These are phyloP conservation scores for Phytophthora ramorum DNA, from an alignment of 352 stramenopile genomes.

Conservation along the genomic window DNA sequence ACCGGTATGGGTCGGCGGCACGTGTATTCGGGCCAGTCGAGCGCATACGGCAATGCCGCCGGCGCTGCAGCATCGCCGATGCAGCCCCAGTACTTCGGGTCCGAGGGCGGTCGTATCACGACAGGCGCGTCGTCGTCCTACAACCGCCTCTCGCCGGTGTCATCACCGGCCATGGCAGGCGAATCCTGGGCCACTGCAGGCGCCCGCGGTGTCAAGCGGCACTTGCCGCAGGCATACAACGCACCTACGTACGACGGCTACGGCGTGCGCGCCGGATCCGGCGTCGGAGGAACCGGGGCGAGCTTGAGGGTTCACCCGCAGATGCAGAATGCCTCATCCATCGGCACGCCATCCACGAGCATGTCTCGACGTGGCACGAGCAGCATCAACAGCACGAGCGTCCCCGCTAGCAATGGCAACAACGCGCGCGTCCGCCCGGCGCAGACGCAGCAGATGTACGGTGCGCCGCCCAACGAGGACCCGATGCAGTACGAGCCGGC, in stretches of 20 bases:
- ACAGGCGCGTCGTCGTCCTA: slow-evolving; percentile 21
- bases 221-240: slow-evolving; percentile 42
- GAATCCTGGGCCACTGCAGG: slow-evolving; percentile 20
- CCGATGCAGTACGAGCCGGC: slow-evolving; percentile 46
- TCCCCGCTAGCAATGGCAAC: background rate
- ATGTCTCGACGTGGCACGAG: slow-evolving; percentile 20
- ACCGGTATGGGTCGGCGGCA: slow-evolving; percentile 21
- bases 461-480: slow-evolving; percentile 41
- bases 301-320: slow-evolving; percentile 2
- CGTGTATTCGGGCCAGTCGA: slow-evolving; percentile 18
- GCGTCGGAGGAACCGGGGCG: background rate
- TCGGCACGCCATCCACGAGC: slow-evolving; percentile 9
- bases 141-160: slow-evolving; percentile 38
- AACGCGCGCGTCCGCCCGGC: slow-evolving; percentile 7
- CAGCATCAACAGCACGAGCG: slow-evolving; percentile 13
- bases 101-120: slow-evolving; percentile 25
- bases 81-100: slow-evolving; percentile 32
- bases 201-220: slow-evolving; percentile 48
- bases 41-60: slow-evolving; percentile 8
- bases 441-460: slow-evolving; percentile 27
- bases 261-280: background rate
- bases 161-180: slow-evolving; percentile 38
- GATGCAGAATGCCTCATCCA: slow-evolving; percentile 1
- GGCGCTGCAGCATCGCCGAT: slow-evolving; percentile 18
- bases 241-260: slow-evolving; percentile 22